Evolutionary conservation across 768 basidiomycete genomes (phyloP).

Genomic region (Rhodotorula diobovata): DNA sequence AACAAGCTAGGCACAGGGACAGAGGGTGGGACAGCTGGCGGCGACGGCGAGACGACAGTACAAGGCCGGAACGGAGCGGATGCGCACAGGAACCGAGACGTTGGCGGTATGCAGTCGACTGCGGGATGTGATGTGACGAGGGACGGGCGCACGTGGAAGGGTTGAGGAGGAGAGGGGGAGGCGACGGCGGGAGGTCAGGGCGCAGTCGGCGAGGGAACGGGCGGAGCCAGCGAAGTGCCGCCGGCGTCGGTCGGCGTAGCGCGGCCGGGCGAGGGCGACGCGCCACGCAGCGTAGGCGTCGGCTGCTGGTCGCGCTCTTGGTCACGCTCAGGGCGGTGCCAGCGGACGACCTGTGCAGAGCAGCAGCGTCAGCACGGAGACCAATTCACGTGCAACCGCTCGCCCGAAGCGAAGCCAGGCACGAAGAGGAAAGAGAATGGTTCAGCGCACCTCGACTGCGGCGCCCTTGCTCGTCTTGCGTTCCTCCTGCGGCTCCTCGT

Average conservation of each 20-base stretch:
- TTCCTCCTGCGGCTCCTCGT: constrained; percentile 12
- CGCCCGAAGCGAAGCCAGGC: too few relatives aligned
- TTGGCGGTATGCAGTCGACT: too few relatives aligned
- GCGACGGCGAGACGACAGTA: too few relatives aligned
- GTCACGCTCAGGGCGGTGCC: constrained; percentile 31
- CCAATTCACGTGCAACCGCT: too few relatives aligned
- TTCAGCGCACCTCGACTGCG: constrained; percentile 25
- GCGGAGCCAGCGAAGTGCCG: background rate
- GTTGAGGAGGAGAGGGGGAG: too few relatives aligned
- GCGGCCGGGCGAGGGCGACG: background rate
- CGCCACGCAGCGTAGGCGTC: background rate
- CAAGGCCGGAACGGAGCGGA: too few relatives aligned
- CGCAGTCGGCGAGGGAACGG: background rate
- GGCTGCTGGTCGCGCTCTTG: background rate
- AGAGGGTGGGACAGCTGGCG: too few relatives aligned
- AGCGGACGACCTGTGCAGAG: constrained; percentile 29
- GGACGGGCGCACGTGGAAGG: too few relatives aligned
- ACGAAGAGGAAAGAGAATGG: background rate
- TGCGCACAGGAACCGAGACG: too few relatives aligned
- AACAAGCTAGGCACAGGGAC: too few relatives aligned
- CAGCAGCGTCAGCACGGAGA: too few relatives aligned
- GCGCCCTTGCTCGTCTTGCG: constrained; percentile 30
- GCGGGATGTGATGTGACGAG: too few relatives aligned
- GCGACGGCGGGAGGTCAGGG: background rate
- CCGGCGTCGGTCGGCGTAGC: background rate